Evolutionary conservation across 2,329 filamentous ascomycete species (phyloP), one percentile per base, ranked within the genome.

Genomic region (Microcera coccophila): DNA sequence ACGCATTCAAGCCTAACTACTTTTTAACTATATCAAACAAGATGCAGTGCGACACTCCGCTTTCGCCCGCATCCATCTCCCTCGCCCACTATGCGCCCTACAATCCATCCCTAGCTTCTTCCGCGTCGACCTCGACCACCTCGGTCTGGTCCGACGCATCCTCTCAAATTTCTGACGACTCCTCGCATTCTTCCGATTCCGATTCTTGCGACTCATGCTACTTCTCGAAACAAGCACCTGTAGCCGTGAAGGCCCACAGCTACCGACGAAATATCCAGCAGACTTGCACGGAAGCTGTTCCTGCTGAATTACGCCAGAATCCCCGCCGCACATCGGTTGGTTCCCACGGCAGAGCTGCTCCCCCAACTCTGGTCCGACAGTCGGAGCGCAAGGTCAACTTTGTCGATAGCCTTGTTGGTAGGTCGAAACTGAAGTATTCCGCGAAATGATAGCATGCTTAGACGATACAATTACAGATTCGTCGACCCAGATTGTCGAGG

Each of bases 361-460:
- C 87, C 57, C 88, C 91, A 38, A 71, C 84, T 45, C 78, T 96
- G 52, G 76, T 90, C 51, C 85, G 90, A 60, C 90, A 96, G 73
- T 81, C 82, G 61, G 90, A 96, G 70, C 87, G 90, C 63, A 95
- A 95, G 75, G 80, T 88, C 63, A 90, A 86, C 69, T 96, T 97
- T 63, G 91, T 97, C 69, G 90, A 96, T 69, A 93, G 84, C 68
- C 87, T 96, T 67, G 90, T 96, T 74, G 91, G 91, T 96, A 89
- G 88, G 91, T 76, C 65, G 57, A 62, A 50, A 52, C 55, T 51
- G 52, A 52, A 44, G 20, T 16, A 20, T 16, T 47, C 39, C 39
- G 20, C 16, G 29, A 28, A n/a, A 32, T 47, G 48, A 52, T 41
- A 50, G 34, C 46, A 37, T 59, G 48, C 64, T 68, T 61, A 69